Percentiles rank a stretch among this genome's conserved stretches.
Evolutionary conservation across 208 protist species (phyloP).

Genomic region (Crithidia expoeki): DNA sequence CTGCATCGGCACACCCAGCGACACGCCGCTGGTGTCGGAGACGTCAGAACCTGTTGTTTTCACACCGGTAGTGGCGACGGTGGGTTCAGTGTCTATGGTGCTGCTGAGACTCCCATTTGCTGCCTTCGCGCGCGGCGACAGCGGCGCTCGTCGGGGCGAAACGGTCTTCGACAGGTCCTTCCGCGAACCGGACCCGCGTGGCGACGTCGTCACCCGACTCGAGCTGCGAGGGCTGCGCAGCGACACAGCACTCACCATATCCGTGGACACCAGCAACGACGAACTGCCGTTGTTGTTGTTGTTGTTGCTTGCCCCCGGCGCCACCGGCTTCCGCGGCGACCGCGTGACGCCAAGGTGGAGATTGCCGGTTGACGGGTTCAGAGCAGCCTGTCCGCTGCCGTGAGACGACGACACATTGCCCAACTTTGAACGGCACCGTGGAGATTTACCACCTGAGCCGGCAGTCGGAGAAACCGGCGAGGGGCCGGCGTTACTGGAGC

Average conservation of each 20-base stretch:
- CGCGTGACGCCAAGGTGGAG: slow-evolving; percentile 22
- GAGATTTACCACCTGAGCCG: slow-evolving; percentile 1
- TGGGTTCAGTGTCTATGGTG: neutral
- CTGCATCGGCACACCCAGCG: neutral
- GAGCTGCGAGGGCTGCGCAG: slow-evolving; percentile 3
- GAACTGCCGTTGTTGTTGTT: neutral
- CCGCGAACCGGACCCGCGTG: neutral
- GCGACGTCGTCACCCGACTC: neutral
- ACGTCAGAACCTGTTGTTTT: neutral
- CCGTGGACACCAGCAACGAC: slow-evolving; percentile 8
- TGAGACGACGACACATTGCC: neutral
- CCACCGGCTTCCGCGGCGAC: slow-evolving; percentile 14
- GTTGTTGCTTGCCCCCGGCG: slow-evolving; percentile 7
- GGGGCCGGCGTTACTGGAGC: neutral
- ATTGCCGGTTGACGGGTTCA: slow-evolving; percentile 14
- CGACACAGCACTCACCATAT: neutral
- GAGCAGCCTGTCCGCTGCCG: neutral
- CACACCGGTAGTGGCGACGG: neutral
- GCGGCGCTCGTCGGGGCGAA: slow-evolving; percentile 3
- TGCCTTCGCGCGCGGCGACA: slow-evolving; percentile 4
- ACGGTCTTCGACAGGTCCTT: neutral
- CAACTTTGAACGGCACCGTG: neutral
- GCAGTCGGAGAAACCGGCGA: neutral
- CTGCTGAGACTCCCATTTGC: neutral
- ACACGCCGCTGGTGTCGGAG: neutral